Base-by-base conservation (phyloP, 1,284 basidiomycete genomes). In the Cerioporus squamosus region DNA sequence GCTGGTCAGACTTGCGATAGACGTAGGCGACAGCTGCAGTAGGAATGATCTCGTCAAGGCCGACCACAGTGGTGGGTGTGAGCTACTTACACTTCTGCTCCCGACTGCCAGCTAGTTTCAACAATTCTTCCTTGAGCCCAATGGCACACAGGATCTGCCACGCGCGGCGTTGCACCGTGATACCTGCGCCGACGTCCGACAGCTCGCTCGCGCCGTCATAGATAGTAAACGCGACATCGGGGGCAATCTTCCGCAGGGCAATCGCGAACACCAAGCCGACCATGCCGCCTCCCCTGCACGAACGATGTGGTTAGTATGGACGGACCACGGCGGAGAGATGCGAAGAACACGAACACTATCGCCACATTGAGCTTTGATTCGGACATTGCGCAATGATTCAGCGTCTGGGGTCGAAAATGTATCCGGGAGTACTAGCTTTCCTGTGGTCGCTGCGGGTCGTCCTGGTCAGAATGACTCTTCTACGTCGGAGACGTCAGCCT, bases 151-250 rank as follows among this genome's bases (percentile, higher is more conserved):
- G 70, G 53, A 84, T 74, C 67, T 79, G 75, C 82, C 78, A 79
- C 44, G 76, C 68, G 73, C 83, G 76, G 40, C 77, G 74, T 66
- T 71, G 85, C 72, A 86, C 66, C 1, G 79, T 82, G 43, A 87
- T 74, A 8, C 85, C 84, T 20, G 83, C 83, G 17, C 84, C 84
- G 20, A 83, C 45, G 65, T 84, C 81, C 22, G 75, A 68, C 44
- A 85, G 77, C 50, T 78, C 68, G 29, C 66, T 65, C 23, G 81
- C 78, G 5, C 74, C 75, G 70, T 86, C 84, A 59, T 80, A 86
- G 42, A 86, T 67, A 55, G 81, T 39, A 48, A 55, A 61, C 20
- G 74, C 70, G 36, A 80, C 74, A 55, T 77, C 70, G 4, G 73
- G 65, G 39, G 72, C 57, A 33, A 43, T 70, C 55, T 73, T 72